These are phyloP conservation scores for Mangifera indica DNA, from an alignment of 345 rosid genomes.

Conservation along the genomic window DNA sequence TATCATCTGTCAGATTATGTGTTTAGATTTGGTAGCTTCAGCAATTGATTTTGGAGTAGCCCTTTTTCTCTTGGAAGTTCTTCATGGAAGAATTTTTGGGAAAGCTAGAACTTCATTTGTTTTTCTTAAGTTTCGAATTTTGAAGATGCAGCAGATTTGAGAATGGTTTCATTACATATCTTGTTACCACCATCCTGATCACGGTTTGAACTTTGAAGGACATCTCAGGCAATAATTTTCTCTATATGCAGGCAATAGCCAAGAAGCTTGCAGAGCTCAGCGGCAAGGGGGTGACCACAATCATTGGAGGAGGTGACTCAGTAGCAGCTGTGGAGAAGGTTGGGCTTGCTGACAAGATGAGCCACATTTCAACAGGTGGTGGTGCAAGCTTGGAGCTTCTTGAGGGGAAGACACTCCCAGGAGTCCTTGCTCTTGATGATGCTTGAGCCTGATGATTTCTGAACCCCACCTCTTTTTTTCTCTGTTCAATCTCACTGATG, in stretches of 20 bases:
- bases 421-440: constrained; percentile 90
- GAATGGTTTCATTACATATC: not conserved
- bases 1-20: not conserved
- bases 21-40: too few species aligned
- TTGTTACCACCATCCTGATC: too few species aligned
- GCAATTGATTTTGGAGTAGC: too few species aligned
- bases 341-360: constrained; percentile 91
- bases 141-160: too few species aligned
- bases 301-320: constrained; percentile 96
- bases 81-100: too few species aligned
- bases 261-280: constrained; percentile 84
- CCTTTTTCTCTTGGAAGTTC: too few species aligned
- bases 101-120: too few species aligned
- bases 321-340: constrained; percentile 96
- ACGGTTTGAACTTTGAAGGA: too few species aligned
- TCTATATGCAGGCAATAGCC: constrained; percentile 63
- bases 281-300: constrained; percentile 84
- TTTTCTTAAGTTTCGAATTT: too few species aligned
- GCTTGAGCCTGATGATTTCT: constrained; percentile 31
- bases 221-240: not conserved
- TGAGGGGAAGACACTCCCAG: constrained; percentile 88
- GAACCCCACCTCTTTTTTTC: not conserved
- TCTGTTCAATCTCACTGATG: constrained; percentile 12
- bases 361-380: constrained; percentile 96
- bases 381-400: constrained; percentile 98